phyloP scores from a whole-genome alignment of 768 basidiomycete species.

The Ramaria rubella region DNA sequence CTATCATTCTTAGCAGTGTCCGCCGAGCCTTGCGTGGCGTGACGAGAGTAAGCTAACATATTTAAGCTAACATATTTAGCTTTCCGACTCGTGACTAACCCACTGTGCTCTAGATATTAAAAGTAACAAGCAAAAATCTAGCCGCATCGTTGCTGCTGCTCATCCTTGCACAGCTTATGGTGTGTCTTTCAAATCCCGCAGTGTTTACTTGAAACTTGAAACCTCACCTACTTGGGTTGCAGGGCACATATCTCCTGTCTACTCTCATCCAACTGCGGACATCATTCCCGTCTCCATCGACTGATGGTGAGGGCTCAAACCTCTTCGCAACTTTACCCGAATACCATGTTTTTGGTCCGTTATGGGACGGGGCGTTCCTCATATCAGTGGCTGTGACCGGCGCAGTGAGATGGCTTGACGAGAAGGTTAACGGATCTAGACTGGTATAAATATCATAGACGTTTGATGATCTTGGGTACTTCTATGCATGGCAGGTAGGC shows the following conservation, averaged over 20 bases:
- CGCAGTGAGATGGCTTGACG: slow-evolving; percentile 49
- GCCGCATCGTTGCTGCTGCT: slow-evolving; percentile 74
- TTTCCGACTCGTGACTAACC: slow-evolving; percentile 1
- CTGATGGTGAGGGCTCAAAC: slow-evolving; percentile 30
- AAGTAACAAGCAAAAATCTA: slow-evolving; percentile 59
- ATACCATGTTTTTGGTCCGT: slow-evolving; percentile 63
- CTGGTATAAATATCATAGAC: neutral
- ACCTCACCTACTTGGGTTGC: slow-evolving; percentile 4
- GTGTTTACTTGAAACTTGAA: neutral
- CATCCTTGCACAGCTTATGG: slow-evolving; percentile 78
- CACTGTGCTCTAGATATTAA: slow-evolving; percentile 38
- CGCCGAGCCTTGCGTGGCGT: slow-evolving; percentile 64
- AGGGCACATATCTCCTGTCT: slow-evolving; percentile 81
- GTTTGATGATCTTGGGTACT: neutral
- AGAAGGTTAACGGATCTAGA: slow-evolving; percentile 30
- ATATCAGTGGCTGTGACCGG: slow-evolving; percentile 45
- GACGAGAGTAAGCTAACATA: slow-evolving; percentile 38
- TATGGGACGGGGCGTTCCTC: slow-evolving; percentile 72
- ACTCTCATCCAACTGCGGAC: slow-evolving; percentile 78
- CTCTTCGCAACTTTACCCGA: slow-evolving; percentile 68
- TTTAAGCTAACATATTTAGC: neutral
- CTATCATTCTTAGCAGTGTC: slow-evolving; percentile 69
- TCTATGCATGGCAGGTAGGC: too few relatives aligned
- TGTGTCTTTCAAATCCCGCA: slow-evolving; percentile 25
- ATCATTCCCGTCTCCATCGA: slow-evolving; percentile 62